Conservation (phyloP, 495 filamentous ascomycete species). For the Tricharina praecox region DNA sequence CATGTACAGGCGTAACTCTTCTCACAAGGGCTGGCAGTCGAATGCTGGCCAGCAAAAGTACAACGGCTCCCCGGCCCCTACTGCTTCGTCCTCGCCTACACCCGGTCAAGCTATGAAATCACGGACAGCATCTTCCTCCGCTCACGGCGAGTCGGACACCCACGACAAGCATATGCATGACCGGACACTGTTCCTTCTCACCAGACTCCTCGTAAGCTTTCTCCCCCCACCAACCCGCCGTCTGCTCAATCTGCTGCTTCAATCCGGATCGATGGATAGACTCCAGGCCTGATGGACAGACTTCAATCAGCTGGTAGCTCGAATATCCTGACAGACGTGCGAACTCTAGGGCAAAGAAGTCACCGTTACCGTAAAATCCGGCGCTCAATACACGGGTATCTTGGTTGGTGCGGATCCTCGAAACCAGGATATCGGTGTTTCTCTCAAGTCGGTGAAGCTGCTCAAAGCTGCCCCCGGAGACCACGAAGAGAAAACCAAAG, state of each 20-base stretch:
- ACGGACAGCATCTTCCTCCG: conserved; percentile 25
- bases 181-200: conserved; percentile 45
- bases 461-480: conserved; percentile 35
- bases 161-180: conserved; percentile 49
- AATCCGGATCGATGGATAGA: too few species aligned
- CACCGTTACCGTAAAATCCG: conserved; percentile 49
- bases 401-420: conserved; percentile 46
- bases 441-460: conserved; percentile 70
- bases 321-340: too few species aligned
- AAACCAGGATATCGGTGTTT: conserved; percentile 42
- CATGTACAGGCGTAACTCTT: conserved; percentile 22
- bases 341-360: conserved; percentile 49
- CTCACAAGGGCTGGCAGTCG: conserved; percentile 21
- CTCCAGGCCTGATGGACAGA: too few species aligned
- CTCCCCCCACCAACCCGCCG: too few species aligned
- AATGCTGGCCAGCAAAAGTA: conserved; percentile 21
- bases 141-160: conserved; percentile 34
- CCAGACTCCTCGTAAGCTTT: conserved; percentile 48
- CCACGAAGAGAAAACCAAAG: conserved; percentile 39
- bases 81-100: conserved; percentile 24
- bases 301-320: too few species aligned
- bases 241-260: too few species aligned
- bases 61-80: conserved; percentile 13
- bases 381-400: conserved; percentile 57
- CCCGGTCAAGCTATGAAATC: conserved; percentile 32